Percentiles rank a stretch among this genome's conserved stretches.
These are phyloP conservation scores for Kalaharituber pfeilii DNA, from an alignment of 2,329 filamentous ascomycete species.

Conservation along the genomic window DNA sequence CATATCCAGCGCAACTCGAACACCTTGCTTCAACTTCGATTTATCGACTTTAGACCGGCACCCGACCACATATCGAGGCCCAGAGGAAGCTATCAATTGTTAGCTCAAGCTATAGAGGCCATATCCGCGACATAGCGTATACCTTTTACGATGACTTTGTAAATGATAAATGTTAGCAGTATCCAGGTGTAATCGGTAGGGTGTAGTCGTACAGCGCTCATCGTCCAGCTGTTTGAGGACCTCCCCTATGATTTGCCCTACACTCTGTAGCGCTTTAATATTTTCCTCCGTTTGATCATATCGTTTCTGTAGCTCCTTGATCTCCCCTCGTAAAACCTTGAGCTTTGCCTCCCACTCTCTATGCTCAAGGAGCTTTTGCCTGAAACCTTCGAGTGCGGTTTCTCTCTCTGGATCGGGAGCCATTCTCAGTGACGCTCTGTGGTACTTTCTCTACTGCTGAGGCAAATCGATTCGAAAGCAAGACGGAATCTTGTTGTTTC, in stretches of 20 bases:
- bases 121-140: background rate
- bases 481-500: background rate
- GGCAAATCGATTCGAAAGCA: constrained; percentile 1
- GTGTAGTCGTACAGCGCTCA: constrained; percentile 63
- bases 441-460: constrained; percentile 21
- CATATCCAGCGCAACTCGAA: constrained; percentile 94
- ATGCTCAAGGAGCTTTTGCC: constrained; percentile 72
- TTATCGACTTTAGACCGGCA: constrained; percentile 98
- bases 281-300: constrained; percentile 97
- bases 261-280: constrained; percentile 97
- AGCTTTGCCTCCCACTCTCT: constrained; percentile 98
- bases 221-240: constrained; percentile 98
- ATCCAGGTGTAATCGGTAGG: background rate
- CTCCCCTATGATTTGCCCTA: constrained; percentile 97
- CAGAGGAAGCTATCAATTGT: constrained; percentile 90
- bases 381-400: constrained; percentile 60
- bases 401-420: constrained; percentile 38
- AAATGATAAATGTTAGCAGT: background rate
- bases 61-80: constrained; percentile 91
- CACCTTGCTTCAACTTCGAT: constrained; percentile 91
- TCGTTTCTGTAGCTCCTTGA: constrained; percentile 86
- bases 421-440: constrained; percentile 6
- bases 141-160: constrained; percentile 10
- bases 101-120: constrained; percentile 3
- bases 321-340: constrained; percentile 81